A percentile compares a stretch with the other conserved stretches of the same genome.
phyloP scores from a whole-genome alignment of 371 early-diverging fungal genomes.

The Mycotypha africana region DNA sequence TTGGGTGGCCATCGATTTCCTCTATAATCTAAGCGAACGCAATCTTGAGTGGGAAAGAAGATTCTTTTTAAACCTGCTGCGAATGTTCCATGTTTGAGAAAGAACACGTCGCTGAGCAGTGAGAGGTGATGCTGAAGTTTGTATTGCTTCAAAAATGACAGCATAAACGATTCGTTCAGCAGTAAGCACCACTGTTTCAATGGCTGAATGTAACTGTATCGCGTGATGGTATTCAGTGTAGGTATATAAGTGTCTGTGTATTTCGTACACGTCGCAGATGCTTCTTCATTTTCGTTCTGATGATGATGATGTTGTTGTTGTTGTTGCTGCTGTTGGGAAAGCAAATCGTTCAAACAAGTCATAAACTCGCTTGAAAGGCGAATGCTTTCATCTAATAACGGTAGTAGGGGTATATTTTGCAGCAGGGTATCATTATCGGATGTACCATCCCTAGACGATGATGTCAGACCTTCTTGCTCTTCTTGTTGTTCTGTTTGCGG shows the following conservation, averaged over 20 bases:
- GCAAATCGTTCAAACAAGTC: conserved; percentile 6
- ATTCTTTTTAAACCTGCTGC: conserved; percentile 22
- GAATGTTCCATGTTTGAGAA: conserved; percentile 41
- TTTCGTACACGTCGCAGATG: no score
- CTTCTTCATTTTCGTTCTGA: no score
- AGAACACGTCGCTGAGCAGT: conserved; percentile 28
- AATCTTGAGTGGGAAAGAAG: conserved; percentile 19
- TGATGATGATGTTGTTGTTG: conserved; percentile 3
- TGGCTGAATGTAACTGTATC: conserved; percentile 27
- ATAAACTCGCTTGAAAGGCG: conserved; percentile 1
- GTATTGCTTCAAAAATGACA: conserved; percentile 39
- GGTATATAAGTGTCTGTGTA: conserved; percentile 28
- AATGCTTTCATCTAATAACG: neutral
- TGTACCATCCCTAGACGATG: no score
- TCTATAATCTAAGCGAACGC: conserved; percentile 5
- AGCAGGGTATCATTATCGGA: neutral
- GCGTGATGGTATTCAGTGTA: conserved; percentile 24
- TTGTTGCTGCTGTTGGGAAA: neutral
- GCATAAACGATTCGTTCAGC: conserved; percentile 43
- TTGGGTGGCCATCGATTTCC: conserved; percentile 39
- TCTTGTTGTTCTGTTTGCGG: no score
- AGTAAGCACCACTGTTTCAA: conserved; percentile 35
- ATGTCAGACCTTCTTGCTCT: no score
- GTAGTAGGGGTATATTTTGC: neutral
- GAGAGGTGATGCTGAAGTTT: conserved; percentile 37